phyloP scores from a whole-genome alignment of 305 asterid species.

The Andrographis paniculata region DNA sequence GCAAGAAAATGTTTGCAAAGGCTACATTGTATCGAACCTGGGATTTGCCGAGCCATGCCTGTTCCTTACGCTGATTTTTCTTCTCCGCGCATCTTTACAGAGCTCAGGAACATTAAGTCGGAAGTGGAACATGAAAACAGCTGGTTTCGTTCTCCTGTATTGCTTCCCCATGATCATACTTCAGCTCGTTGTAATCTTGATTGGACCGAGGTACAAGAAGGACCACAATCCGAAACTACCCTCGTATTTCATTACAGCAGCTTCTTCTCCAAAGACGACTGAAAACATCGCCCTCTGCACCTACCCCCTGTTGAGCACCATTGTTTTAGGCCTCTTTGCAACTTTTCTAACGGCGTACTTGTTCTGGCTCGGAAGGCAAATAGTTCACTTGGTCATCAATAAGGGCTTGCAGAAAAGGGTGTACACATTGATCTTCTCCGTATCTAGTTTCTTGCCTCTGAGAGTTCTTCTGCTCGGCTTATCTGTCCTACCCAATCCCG shows the following conservation, averaged over 20 bases:
- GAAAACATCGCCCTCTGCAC: slow-evolving; percentile 49
- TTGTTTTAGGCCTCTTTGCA: slow-evolving; percentile 54
- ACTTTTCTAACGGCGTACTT: slow-evolving; percentile 41
- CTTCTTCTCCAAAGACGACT: slow-evolving; percentile 24
- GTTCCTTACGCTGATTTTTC: slow-evolving; percentile 59
- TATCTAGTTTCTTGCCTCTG: slow-evolving; percentile 44
- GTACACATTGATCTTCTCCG: slow-evolving; percentile 52
- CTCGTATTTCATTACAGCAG: slow-evolving; percentile 40
- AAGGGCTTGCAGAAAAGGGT: slow-evolving; percentile 82
- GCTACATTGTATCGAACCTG: slow-evolving; percentile 76
- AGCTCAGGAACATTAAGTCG: slow-evolving; percentile 47
- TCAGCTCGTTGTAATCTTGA: slow-evolving; percentile 56
- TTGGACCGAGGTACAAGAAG: slow-evolving; percentile 47
- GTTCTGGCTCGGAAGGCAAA: slow-evolving; percentile 61
- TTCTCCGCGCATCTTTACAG: slow-evolving; percentile 77
- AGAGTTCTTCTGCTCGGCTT: slow-evolving; percentile 71
- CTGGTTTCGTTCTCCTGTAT: slow-evolving; percentile 44
- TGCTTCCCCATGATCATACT: slow-evolving; percentile 59
- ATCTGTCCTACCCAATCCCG: slow-evolving; percentile 51
- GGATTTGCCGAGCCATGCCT: slow-evolving; percentile 87
- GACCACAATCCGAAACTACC: slow-evolving; percentile 33
- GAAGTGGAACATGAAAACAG: slow-evolving; percentile 69
- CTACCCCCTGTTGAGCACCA: slow-evolving; percentile 63
- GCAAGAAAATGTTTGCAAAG: slow-evolving; percentile 77
- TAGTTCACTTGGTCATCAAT: slow-evolving; percentile 64